Percentiles rank a stretch among this genome's conserved stretches.
Evolutionary conservation across 1,139 yeast genomes (phyloP).

Genomic region (Magnusiomyces clavatus): DNA sequence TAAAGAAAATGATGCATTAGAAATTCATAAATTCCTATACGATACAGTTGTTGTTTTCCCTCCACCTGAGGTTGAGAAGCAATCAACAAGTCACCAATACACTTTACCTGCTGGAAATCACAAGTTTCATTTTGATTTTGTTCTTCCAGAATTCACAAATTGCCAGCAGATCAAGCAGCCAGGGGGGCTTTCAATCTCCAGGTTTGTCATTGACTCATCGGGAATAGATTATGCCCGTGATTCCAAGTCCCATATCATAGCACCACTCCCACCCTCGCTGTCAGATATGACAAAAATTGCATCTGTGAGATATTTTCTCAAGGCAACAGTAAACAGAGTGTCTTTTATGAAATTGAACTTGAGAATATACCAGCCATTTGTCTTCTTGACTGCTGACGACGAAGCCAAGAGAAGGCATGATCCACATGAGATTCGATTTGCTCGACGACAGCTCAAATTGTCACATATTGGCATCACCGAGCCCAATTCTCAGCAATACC

Average conservation of each 20-base stretch:
- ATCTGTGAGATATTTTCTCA: slow-evolving; percentile 42
- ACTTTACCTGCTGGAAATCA: slow-evolving; percentile 57
- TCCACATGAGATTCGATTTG: slow-evolving; percentile 23
- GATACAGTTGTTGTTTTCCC: slow-evolving; percentile 54
- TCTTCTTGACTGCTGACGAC: slow-evolving; percentile 41
- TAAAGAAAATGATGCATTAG: slow-evolving; percentile 28
- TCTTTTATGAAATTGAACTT: slow-evolving; percentile 43
- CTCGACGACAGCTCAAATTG: slow-evolving; percentile 21
- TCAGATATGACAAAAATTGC: slow-evolving; percentile 43
- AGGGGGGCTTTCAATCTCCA: slow-evolving; percentile 21
- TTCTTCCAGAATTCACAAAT: slow-evolving; percentile 44
- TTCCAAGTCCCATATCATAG: slow-evolving; percentile 34
- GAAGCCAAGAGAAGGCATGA: slow-evolving; percentile 5
- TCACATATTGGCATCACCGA: not conserved
- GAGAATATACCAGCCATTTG: slow-evolving; percentile 43
- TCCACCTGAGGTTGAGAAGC: slow-evolving; percentile 45
- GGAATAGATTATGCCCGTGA: slow-evolving; percentile 26
- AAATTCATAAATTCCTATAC: slow-evolving; percentile 50
- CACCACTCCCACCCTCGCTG: slow-evolving; percentile 52
- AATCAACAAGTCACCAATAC: slow-evolving; percentile 44
- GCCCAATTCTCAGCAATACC: not conserved
- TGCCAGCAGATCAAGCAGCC: slow-evolving; percentile 36
- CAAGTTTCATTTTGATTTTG: slow-evolving; percentile 49
- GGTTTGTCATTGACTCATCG: slow-evolving; percentile 35
- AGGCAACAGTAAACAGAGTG: slow-evolving; percentile 48